Evolutionary conservation across 441 rosid species (phyloP), one percentile per base, ranked within the genome.

Genomic region (Euphorbia celastroides): DNA sequence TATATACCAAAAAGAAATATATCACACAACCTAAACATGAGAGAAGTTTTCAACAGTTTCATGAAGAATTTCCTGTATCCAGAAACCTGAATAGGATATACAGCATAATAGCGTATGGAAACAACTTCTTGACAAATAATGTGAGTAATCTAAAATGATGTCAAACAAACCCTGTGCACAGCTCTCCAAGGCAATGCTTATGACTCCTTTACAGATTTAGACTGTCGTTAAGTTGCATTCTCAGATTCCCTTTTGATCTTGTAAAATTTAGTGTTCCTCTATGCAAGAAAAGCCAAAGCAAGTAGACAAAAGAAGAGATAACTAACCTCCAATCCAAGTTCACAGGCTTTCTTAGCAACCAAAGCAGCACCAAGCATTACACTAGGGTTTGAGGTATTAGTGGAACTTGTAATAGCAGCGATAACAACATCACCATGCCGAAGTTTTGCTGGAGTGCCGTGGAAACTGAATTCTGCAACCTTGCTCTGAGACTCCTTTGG

Each of bases 311-410:
- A 25, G 16, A 16, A 12, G 26, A 41, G 9, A 62, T 42, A 42
- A 62, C 84, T 44, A 64, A 92, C 99, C 94, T 90, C 81, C 69
- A 95, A 78, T 66, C 99, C 99, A 74, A 85, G 96, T 79, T 95
- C 98, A 68, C 83, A 84, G 66, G 99, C 99, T 82, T 90, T 95
- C 63, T 92, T 92, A 0, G 99, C 99, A 76, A 92, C 98, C 80
- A 95, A 98, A 77, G 79, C 99, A 73, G 99, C 98, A 57, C 98
- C 97, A 57, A 92, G 97, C 99, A 95, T 95, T 77, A 95, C 98
- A 46, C 96, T 95, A 65, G 99, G 99, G 68, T 95, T 95, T 77
- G 99, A 95, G 62, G 99, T 95, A 78, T 95, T 95, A 60, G 99
- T 95, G 83, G 98, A 95, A 57, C 99, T 95, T 26, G 98, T 95